Percentiles rank a stretch among this genome's conserved stretches.
Conservation (phyloP, 1,284 basidiomycete genomes). For the Pascua sp. region DNA sequence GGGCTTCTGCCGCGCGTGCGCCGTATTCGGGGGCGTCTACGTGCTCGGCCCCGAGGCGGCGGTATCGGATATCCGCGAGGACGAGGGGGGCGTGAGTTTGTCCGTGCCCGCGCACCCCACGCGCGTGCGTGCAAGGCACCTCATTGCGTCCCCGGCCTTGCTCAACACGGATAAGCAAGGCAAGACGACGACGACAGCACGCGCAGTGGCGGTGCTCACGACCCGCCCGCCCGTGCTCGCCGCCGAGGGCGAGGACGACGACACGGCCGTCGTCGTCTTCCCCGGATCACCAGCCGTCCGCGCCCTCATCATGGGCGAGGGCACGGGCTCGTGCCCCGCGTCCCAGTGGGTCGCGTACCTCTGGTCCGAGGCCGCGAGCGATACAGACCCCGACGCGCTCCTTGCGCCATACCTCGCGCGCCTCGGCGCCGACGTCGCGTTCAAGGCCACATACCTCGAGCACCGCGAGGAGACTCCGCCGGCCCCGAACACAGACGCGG, state of each 20-base stretch:
- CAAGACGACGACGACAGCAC: conserved; percentile 46
- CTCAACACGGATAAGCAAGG: conserved; percentile 33
- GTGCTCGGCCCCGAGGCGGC: conserved; percentile 59
- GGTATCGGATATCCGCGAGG: conserved; percentile 16
- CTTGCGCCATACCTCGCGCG: conserved; percentile 30
- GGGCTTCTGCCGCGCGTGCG: conserved; percentile 81
- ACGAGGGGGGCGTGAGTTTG: conserved; percentile 35
- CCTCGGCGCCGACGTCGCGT: conserved; percentile 8
- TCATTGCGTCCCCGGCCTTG: conserved; percentile 53
- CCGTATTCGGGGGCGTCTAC: conserved; percentile 79
- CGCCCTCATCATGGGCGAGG: conserved; percentile 73
- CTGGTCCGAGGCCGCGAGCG: conserved; percentile 16
- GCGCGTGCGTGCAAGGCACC: conserved; percentile 52
- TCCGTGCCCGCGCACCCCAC: conserved; percentile 58
- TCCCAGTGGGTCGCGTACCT: conserved; percentile 67
- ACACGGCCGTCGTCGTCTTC: conserved; percentile 74
- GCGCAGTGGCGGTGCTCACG: conserved; percentile 67
- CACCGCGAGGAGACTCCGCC: background rate
- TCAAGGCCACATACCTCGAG: conserved; percentile 3
- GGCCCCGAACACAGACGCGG: background rate
- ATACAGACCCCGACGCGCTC: conserved; percentile 5
- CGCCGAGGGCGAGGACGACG: conserved; percentile 50
- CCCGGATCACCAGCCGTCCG: conserved; percentile 64
- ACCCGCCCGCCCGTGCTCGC: conserved; percentile 32
- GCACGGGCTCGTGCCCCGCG: conserved; percentile 76